Evolutionary conservation across 2,329 filamentous ascomycete genomes (phyloP).

Genomic region (Stagonosporopsis chrysanthemi): DNA sequence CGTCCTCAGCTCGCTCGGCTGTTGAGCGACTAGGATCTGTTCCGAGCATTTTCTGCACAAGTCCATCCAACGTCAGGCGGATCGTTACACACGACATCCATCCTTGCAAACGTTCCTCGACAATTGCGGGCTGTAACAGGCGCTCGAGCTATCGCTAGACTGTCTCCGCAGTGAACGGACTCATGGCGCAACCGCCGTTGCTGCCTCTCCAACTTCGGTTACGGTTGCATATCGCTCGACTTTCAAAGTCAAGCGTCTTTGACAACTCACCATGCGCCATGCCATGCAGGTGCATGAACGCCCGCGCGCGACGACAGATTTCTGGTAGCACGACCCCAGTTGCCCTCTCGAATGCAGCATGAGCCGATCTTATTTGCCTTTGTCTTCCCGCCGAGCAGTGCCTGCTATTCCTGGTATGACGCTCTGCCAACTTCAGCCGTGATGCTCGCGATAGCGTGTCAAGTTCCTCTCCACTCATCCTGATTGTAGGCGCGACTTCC

Average conservation of each 20-base stretch:
- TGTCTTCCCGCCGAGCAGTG: slow-evolving; percentile 36
- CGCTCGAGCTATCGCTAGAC: slow-evolving; percentile 33
- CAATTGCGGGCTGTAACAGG: slow-evolving; percentile 25
- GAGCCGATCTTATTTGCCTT: slow-evolving; percentile 36
- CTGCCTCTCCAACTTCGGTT: slow-evolving; percentile 42
- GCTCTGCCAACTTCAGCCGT: slow-evolving; percentile 43
- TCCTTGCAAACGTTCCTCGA: slow-evolving; percentile 21
- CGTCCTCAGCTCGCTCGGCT: slow-evolving; percentile 15
- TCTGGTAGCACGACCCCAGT: slow-evolving; percentile 48
- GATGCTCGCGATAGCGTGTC: slow-evolving; percentile 49
- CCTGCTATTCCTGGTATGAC: slow-evolving; percentile 46
- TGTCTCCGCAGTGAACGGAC: slow-evolving; percentile 41
- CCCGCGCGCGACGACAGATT: slow-evolving; percentile 39
- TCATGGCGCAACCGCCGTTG: slow-evolving; percentile 50
- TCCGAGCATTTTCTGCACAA: slow-evolving; percentile 16
- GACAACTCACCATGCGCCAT: slow-evolving; percentile 50
- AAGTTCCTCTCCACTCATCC: slow-evolving; percentile 44
- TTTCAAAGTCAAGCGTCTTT: slow-evolving; percentile 48
- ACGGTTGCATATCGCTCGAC: slow-evolving; percentile 47
- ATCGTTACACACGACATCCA: slow-evolving; percentile 20
- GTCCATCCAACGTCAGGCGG: slow-evolving; percentile 8
- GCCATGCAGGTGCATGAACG: slow-evolving; percentile 47
- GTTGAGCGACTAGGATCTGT: slow-evolving; percentile 14
- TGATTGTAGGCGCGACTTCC: slow-evolving; percentile 43
- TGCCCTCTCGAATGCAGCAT: slow-evolving; percentile 48